Base-by-base conservation (phyloP, 2,329 filamentous ascomycete species). In the Grosmannia clavigera region DNA sequence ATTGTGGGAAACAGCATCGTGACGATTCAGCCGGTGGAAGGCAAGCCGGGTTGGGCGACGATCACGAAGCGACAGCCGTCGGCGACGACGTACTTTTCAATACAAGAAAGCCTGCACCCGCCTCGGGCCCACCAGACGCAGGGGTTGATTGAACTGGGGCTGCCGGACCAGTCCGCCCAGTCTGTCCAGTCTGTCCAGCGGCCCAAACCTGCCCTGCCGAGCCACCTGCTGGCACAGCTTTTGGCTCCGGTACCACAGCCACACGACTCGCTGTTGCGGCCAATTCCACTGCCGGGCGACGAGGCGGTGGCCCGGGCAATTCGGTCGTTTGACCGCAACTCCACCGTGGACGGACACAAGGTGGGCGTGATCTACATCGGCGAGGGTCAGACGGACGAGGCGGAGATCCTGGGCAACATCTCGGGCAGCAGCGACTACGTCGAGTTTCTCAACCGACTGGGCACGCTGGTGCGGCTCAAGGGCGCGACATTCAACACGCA, bases 281-380 rank as follows among this genome's bases (percentile, higher is more conserved):
- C 88, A 11, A 84, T 96, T 54, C 83, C 86, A 0, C 78, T 97
- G 7, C 90, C 91, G 0, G 74, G 78, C 33, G 80, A 87, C 61
- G 87, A 90, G 19, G 80, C 81, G 38, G 83, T 86, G 2, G 80
- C 83, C 46, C 84, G 92, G 65, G 87, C 90, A 0, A 85, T 99
- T 48, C 81, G 82, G 46, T 78, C 84, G 14, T 95, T 99, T 70
- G 94, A 99, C 71, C 84, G 86, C 38, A 95, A 84, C 65, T 87
- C 92, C 46, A 92, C 90, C 10, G 86, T 99, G 5, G 94, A 99
- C 71, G 91, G 91, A 7, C 91, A 97, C 77, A 96, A 96, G 72
- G 87, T 96, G 51, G 94, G 94, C 19, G 87, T 99, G 27, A 85
- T 99, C 50, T 99, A 96, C 71, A 87, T 97, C 64, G 91, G 88